phyloP scores from a whole-genome alignment of 495 filamentous ascomycete species.

The Sporormia fimetaria region DNA sequence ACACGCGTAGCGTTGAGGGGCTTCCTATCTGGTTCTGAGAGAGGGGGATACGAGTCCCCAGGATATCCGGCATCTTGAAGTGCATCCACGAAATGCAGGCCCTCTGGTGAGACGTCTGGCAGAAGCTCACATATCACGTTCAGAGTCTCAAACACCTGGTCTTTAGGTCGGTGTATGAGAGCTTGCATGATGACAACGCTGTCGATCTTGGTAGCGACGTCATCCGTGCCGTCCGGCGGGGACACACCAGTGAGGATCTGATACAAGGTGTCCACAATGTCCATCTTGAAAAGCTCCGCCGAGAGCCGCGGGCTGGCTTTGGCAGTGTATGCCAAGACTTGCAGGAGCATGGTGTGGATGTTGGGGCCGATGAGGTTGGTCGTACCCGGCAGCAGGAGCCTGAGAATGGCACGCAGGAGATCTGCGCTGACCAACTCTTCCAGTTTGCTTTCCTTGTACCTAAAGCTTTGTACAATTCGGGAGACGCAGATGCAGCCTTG shows the following conservation, averaged over 20 bases:
- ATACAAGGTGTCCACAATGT: constrained; percentile 94
- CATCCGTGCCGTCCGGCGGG: constrained; percentile 66
- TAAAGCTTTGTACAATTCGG: constrained; percentile 95
- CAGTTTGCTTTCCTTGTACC: constrained; percentile 69
- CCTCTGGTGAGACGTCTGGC: constrained; percentile 48
- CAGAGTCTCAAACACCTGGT: constrained; percentile 93
- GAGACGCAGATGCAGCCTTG: constrained; percentile 93
- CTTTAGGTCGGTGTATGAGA: constrained; percentile 87
- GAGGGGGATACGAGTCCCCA: constrained; percentile 30
- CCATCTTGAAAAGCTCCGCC: constrained; percentile 87
- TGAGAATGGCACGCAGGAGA: constrained; percentile 75
- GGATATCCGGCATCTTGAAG: constrained; percentile 40
- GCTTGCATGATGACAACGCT: constrained; percentile 98
- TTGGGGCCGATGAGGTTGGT: constrained; percentile 91
- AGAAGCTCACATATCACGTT: constrained; percentile 97
- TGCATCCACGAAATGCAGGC: constrained; percentile 43
- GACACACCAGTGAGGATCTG: constrained; percentile 97
- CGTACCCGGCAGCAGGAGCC: constrained; percentile 82
- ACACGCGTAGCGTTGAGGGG: constrained; percentile 65
- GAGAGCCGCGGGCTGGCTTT: constrained; percentile 79
- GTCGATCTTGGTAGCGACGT: constrained; percentile 81
- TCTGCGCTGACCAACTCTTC: constrained; percentile 84
- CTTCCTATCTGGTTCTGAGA: constrained; percentile 41
- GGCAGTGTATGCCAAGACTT: constrained; percentile 77
- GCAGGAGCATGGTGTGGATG: constrained; percentile 94